Conservation (phyloP, 108 stramenopile species). For the Epipyxis sp. region DNA sequence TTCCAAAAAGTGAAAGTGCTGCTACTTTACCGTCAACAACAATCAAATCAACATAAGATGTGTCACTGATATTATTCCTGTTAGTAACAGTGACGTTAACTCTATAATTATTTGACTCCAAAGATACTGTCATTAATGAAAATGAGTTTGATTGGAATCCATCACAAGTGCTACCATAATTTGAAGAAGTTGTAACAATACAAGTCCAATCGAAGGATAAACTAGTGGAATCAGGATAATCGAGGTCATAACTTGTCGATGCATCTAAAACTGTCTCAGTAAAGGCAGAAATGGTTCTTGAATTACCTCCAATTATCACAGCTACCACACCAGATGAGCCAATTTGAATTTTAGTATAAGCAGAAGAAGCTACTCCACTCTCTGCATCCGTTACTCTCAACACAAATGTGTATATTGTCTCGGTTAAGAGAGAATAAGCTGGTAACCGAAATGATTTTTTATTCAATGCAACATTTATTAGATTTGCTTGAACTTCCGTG, state of each 20-base stretch:
- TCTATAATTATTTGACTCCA: not conserved
- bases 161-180: conserved; percentile 24
- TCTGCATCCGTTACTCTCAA: not conserved
- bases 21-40: not conserved
- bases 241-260: not conserved
- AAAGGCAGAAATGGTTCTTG: not conserved
- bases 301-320: not conserved
- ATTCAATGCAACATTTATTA: not conserved
- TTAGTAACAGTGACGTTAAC: conserved; percentile 5
- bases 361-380: not conserved
- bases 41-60: conserved; percentile 9
- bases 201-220: too few species aligned
- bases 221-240: too few species aligned
- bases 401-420: not conserved
- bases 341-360: not conserved
- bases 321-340: not conserved
- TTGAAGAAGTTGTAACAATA: too few species aligned
- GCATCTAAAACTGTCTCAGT: not conserved
- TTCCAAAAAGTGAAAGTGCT: not conserved
- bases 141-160: too few species aligned
- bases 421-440: not conserved
- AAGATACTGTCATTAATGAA: too few species aligned
- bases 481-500: not conserved
- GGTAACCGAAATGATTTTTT: not conserved
- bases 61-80: conserved; percentile 9